These are phyloP conservation scores for Saprolegnia diclina DNA, from an alignment of 352 stramenopile genomes.

Conservation along the genomic window DNA sequence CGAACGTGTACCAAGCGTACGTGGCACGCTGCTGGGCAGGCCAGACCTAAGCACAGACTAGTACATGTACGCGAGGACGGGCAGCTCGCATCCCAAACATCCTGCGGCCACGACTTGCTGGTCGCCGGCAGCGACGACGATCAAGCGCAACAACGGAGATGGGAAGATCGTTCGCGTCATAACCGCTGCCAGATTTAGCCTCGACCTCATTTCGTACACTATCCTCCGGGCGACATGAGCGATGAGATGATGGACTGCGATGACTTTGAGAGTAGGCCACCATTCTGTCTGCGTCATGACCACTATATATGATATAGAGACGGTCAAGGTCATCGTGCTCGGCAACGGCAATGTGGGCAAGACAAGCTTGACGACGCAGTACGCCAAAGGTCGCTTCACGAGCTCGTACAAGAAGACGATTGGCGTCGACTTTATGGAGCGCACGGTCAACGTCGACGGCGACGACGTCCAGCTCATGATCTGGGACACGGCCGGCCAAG, in stretches of 20 bases:
- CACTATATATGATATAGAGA: conserved; percentile 38
- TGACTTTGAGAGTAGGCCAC: conserved; percentile 61
- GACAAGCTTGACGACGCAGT: conserved; percentile 73
- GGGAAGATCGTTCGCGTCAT: too few species aligned
- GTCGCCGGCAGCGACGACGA: too few species aligned
- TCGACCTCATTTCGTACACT: not conserved
- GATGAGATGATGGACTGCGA: conserved; percentile 46
- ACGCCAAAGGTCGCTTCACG: conserved; percentile 71
- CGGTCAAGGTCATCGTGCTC: conserved; percentile 76
- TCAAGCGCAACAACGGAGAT: too few species aligned
- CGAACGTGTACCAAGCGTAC: too few species aligned
- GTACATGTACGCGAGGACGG: too few species aligned
- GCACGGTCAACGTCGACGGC: conserved; percentile 52
- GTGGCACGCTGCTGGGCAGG: too few species aligned
- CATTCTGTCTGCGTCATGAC: not conserved
- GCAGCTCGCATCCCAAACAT: too few species aligned
- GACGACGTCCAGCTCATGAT: conserved; percentile 74
- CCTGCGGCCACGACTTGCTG: too few species aligned
- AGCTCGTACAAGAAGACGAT: conserved; percentile 83
- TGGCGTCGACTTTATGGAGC: conserved; percentile 80
- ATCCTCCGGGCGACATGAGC: not conserved
- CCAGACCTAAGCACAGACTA: too few species aligned
- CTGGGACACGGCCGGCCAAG: conserved; percentile 75
- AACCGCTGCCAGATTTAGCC: not conserved
- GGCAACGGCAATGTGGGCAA: conserved; percentile 83